Evolutionary conservation across 2,329 filamentous ascomycete genomes (phyloP), one percentile per base, ranked within the genome.

Genomic region (Fusarium irregulare): DNA sequence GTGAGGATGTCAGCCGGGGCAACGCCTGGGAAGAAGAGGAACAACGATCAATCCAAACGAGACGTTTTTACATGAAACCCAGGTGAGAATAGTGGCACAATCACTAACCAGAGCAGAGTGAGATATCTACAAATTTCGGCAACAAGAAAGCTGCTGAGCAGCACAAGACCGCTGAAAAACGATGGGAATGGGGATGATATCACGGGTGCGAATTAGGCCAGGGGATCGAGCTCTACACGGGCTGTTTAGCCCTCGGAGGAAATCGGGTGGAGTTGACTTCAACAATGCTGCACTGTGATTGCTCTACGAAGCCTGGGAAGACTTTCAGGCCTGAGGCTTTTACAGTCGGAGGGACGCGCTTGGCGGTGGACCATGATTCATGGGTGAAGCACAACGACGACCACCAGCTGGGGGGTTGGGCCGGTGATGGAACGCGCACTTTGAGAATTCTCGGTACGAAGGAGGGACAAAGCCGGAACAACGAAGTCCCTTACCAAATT

Each of bases 311-410:
- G n/a, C 55, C 62, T 75, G 63, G 37, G 64, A 60, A 58, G 46
- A 51, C 62, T 63, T 78, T 66, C 74, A 65, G 54, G 77, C 78
- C 78, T 79, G 72, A 79, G 78, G 78, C 74, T 74, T 76, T 76
- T 76, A 75, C 72, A 68, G 71, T 68, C 71, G 61, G 68, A 72
- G 64, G 70, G 69, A 75, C 75, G 68, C 70, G 68, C 75, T 77
- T 76, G 75, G 76, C 69, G 71, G 76, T 77, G 76, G 76, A 73
- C 75, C 76, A 77, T 77, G 76, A 76, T 76, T 77, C 74, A 78
- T 78, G 75, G 76, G 72, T 51, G 63, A 66, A 73, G 60, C 64
- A 64, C 64, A 57, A 73, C 60, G 61, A 74, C 58, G 64, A 64
- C 55, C 58, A 59, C 65, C 69, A 74, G 64, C 64, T 65, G 67